Evolutionary conservation across 352 stramenopile species (phyloP).

Genomic region (Pythium periplocum): DNA sequence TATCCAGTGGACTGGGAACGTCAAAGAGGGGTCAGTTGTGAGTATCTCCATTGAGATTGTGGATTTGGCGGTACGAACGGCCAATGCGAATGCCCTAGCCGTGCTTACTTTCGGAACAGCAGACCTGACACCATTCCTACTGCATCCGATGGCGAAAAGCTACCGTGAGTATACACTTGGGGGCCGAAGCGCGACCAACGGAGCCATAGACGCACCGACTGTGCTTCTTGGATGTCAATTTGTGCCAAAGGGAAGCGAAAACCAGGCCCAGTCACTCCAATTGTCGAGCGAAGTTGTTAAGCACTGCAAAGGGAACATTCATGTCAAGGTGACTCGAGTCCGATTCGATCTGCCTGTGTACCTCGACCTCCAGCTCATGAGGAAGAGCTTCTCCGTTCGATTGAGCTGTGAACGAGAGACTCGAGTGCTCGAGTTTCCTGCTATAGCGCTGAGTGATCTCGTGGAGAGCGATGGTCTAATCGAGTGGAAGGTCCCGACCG

Average conservation of each 20-base stretch:
- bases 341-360: slow-evolving; percentile 17
- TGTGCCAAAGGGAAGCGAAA: slow-evolving; percentile 20
- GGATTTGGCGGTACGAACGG: slow-evolving; percentile 30
- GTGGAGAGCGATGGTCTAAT: no score
- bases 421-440: no score
- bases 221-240: slow-evolving; percentile 40
- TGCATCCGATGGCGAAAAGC: slow-evolving; percentile 25
- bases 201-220: slow-evolving; percentile 2
- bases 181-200: slow-evolving; percentile 1
- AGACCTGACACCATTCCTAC: slow-evolving; percentile 28
- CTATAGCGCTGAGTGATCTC: no score
- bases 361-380: slow-evolving; percentile 13
- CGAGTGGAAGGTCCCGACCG: no score
- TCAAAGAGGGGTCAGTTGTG: no score
- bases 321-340: slow-evolving; percentile 23
- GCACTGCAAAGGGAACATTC: slow-evolving; percentile 16
- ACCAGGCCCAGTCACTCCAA: slow-evolving; percentile 3
- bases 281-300: no score
- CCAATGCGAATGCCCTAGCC: slow-evolving; percentile 25
- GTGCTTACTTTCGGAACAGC: slow-evolving; percentile 31
- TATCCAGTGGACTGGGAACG: slow-evolving; percentile 17
- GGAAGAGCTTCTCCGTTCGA: not conserved
- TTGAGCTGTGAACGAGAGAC: slow-evolving; percentile 12
- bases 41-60: slow-evolving; percentile 31
- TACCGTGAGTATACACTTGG: slow-evolving; percentile 25